Base-by-base conservation (phyloP, 768 basidiomycete species). In the Tricholoma sp. region DNA sequence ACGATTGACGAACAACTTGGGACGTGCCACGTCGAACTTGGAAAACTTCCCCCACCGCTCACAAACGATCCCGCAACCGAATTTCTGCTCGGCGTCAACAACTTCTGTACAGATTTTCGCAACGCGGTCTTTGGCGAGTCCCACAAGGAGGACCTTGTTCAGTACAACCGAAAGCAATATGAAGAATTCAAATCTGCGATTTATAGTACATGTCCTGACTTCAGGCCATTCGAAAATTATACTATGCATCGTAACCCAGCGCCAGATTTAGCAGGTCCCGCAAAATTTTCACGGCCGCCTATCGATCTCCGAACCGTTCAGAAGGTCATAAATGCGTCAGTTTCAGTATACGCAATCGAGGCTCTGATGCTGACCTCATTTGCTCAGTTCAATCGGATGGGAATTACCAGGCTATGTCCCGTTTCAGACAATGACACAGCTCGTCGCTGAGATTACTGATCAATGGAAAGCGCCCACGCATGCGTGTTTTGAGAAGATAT, bases 391-490 rank as follows among this genome's bases (percentile, higher is more conserved):
- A 1, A 70, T 69, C 9, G 66, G 67, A 11, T 76, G 74, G 73
- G 75, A 76, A 41, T 68, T 75, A 4, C 72, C 71, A 0, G 64
- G 60, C 0, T 63, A 70, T 54, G 65, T 74, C 34, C 74, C 74
- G 0, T 75, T 70, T 34, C 69, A 73, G 13, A 72, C 71, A 1
- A 70, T 64, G 0, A 68, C 63, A 50, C 53, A 56, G 0, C 65
- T 74, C 17, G 61, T 75, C 13, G n/a, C 49, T 20, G 53, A 61
- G 15, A 68, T 66, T 42, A 70, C 67, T 11, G 51, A 42, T 2
- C 59, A 67, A 3, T 76, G 73, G 75, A 49, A 58, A 4, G 48
- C 47, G 4, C 72, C 71, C 2, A 54, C 71, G 0, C 17, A 64
- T 4, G 37, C 55, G 13, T 75, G 74, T 50, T 73, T 76, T 37